Evolutionary conservation across 768 basidiomycete genomes (phyloP).

Genomic region (Scleroderma citrinum): DNA sequence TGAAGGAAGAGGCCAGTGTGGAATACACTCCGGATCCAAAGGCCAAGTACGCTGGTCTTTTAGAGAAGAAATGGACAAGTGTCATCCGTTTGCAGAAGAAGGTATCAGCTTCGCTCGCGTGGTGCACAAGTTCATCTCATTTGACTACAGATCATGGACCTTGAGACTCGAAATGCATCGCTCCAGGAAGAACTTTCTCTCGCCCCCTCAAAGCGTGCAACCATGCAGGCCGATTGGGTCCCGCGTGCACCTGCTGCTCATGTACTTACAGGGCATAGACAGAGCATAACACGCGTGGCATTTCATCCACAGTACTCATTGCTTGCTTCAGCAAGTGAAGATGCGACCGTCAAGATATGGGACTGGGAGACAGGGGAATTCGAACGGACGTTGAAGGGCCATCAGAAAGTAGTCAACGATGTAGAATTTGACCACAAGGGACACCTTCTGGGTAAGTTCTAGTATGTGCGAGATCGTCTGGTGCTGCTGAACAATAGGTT

Average conservation of each 20-base stretch:
- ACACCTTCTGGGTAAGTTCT: slow-evolving; percentile 59
- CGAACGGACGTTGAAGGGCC: slow-evolving; percentile 86
- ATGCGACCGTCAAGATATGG: slow-evolving; percentile 89
- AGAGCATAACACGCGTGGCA: slow-evolving; percentile 69
- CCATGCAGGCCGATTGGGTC: slow-evolving; percentile 77
- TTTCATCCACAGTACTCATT: slow-evolving; percentile 86
- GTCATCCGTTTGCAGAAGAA: slow-evolving; percentile 95
- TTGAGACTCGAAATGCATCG: slow-evolving; percentile 78
- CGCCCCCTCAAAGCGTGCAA: slow-evolving; percentile 45
- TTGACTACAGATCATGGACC: slow-evolving; percentile 78
- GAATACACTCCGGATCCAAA: slow-evolving; percentile 81
- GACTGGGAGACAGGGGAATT: slow-evolving; percentile 96
- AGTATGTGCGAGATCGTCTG: not conserved
- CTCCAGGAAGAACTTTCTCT: slow-evolving; percentile 65
- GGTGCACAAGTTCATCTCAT: slow-evolving; percentile 5
- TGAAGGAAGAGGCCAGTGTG: slow-evolving; percentile 47
- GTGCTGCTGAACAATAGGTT: not conserved
- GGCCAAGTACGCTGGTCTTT: slow-evolving; percentile 76
- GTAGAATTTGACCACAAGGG: slow-evolving; percentile 88
- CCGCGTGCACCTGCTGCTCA: slow-evolving; percentile 81
- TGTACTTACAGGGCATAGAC: slow-evolving; percentile 70
- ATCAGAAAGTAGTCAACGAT: slow-evolving; percentile 85
- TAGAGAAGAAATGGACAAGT: slow-evolving; percentile 98
- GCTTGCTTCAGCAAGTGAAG: slow-evolving; percentile 82
- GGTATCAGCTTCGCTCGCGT: slow-evolving; percentile 36